These are phyloP conservation scores for Prunus mume DNA, from an alignment of 306 rosid species.

Conservation along the genomic window DNA sequence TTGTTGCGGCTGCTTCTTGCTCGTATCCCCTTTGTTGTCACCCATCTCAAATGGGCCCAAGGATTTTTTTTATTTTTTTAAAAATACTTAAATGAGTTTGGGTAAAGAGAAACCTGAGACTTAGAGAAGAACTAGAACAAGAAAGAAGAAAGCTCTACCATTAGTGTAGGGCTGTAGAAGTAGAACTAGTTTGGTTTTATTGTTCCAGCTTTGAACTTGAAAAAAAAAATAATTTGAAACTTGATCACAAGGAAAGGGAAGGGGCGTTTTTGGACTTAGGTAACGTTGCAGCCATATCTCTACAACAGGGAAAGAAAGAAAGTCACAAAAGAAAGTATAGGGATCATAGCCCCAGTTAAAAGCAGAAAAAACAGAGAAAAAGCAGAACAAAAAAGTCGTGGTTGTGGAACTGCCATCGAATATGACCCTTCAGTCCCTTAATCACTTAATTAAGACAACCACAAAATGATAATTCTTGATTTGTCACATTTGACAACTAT, in stretches of 20 bases:
- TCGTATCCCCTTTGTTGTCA: conserved; percentile 66
- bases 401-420: conserved; percentile 65
- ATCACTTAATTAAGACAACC: conserved; percentile 28
- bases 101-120: conserved; percentile 2
- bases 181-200: conserved; percentile 26
- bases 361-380: conserved; percentile 22
- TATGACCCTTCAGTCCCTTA: conserved; percentile 50
- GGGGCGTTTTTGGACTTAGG: background rate
- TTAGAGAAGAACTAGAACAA: conserved; percentile 30
- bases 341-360: conserved; percentile 39
- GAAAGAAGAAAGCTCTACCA: conserved; percentile 9
- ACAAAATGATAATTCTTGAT: conserved; percentile 33
- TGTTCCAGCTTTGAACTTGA: background rate
- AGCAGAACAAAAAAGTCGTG: conserved; percentile 44
- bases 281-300: conserved; percentile 21
- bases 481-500: conserved; percentile 41
- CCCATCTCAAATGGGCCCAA: conserved; percentile 57
- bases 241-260: conserved; percentile 13
- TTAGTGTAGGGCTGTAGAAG: conserved; percentile 11
- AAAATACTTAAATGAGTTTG: background rate
- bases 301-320: conserved; percentile 55
- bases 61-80: background rate
- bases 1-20: conserved; percentile 43
- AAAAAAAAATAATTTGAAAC: background rate
- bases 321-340: conserved; percentile 38